Evolutionary conservation across 2,329 filamentous ascomycete genomes (phyloP), one percentile per base, ranked within the genome.

Genomic region (Trichoderma cornu-damae): DNA sequence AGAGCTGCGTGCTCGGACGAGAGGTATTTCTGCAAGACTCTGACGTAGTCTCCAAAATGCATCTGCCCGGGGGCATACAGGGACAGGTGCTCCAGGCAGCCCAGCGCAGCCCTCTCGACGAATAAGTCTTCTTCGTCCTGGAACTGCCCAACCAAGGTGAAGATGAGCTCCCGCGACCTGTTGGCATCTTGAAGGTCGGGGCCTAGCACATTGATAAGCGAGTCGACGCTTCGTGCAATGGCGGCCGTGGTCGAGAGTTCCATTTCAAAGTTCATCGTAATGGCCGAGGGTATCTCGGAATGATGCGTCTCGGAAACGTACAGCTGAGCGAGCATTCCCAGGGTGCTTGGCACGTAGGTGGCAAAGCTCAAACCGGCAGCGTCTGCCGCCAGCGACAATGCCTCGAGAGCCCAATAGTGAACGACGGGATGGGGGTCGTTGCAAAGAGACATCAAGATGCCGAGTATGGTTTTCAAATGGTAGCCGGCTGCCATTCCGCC

Each of bases 401-500:
- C 93, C 69, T 96, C 91, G 43, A 99, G 77, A 2, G 95, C 93
- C 91, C 92, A 97, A 69, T 93, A 96, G 71, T 99, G 94, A 7
- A 99, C 94, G 0, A 89, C 86, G 0, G 94, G 92, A 69, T 99
- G 94, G 18, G 93, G 90, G 67, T 99, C 94, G 64, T 92, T 96
- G 70, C 91, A 93, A 8, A 99, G 80, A 6, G 94, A 97, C 88
- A 97, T 96, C n/a, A 99, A 77, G 37, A 99, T 95, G 16, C 93
- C 89, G n/a, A 96, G 82, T 49, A 99, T 96, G 1, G 91, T 96
- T 75, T 97, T 97, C 50, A 99, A 79, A 69, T 99, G 94, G 65
- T 94, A 91, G 3, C 92, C 91, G 55, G 94, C 94, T 53, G 94
- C 94, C 92, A 99, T 97, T 57, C 94, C 93, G 58, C 94, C 95